phyloP scores from a whole-genome alignment of 208 protist genomes.

The Phytomonas francai region DNA sequence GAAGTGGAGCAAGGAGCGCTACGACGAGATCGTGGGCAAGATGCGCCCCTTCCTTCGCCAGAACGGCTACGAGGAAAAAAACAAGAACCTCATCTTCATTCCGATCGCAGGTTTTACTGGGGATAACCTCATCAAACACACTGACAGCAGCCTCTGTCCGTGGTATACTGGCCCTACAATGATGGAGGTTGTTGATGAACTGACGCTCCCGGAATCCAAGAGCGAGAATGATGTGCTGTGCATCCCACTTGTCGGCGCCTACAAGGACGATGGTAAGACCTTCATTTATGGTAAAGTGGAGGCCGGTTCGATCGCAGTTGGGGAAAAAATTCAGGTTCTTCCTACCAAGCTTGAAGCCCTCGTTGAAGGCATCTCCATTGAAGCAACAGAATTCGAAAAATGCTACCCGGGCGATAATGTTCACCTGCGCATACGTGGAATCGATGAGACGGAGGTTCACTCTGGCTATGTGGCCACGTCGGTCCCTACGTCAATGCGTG shows the following conservation, averaged over 20 bases:
- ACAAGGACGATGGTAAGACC: slow-evolving; percentile 93
- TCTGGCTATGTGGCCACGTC: slow-evolving; percentile 88
- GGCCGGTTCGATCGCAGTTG: slow-evolving; percentile 84
- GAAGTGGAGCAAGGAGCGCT: slow-evolving; percentile 92
- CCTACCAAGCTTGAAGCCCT: slow-evolving; percentile 62
- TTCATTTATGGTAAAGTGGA: slow-evolving; percentile 94
- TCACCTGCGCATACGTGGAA: slow-evolving; percentile 81
- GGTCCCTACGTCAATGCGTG: slow-evolving; percentile 64
- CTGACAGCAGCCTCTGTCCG: slow-evolving; percentile 63
- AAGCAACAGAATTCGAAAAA: slow-evolving; percentile 85
- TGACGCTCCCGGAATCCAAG: slow-evolving; percentile 76
- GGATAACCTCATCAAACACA: slow-evolving; percentile 88
- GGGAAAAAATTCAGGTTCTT: slow-evolving; percentile 85
- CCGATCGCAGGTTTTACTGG: slow-evolving; percentile 94
- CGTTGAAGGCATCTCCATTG: slow-evolving; percentile 86
- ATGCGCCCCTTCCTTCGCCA: slow-evolving; percentile 94
- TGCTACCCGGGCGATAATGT: slow-evolving; percentile 91
- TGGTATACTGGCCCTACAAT: slow-evolving; percentile 91
- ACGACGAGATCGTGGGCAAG: slow-evolving; percentile 93
- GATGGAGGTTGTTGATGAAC: slow-evolving; percentile 86
- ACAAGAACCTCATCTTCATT: slow-evolving; percentile 92
- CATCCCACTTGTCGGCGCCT: slow-evolving; percentile 92
- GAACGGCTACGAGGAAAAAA: slow-evolving; percentile 89
- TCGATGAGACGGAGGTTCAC: slow-evolving; percentile 85
- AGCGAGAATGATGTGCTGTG: slow-evolving; percentile 83